phyloP scores from a whole-genome alignment of 345 rosid species.

The Hirschfeldia incana region DNA sequence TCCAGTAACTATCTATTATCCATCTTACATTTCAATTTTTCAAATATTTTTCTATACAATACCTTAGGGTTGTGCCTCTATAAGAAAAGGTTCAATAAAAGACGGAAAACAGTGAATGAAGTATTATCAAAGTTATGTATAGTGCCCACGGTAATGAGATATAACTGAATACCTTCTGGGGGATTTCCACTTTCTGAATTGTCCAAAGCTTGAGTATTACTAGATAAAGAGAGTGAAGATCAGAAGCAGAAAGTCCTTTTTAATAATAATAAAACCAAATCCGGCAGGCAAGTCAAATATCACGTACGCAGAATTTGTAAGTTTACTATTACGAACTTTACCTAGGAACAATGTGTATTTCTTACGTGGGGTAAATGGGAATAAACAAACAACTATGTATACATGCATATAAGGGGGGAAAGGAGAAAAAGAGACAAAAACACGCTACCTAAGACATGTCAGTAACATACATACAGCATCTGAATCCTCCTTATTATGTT shows the following conservation, averaged over 20 bases:
- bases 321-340: not conserved
- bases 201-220: conserved; percentile 54
- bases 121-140: not conserved
- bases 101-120: not conserved
- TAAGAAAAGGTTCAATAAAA: not conserved
- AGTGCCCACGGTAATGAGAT: conserved; percentile 21
- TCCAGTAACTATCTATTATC: not conserved
- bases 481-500: conserved; percentile 58
- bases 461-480: conserved; percentile 68
- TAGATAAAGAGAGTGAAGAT: conserved; percentile 34
- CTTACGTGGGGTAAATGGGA: conserved; percentile 5
- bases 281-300: not conserved
- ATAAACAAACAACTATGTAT: conserved; percentile 15
- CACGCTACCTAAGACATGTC: conserved; percentile 72
- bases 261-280: conserved; percentile 3
- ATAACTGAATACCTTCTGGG: conserved; percentile 44
- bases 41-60: not conserved
- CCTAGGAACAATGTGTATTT: not conserved
- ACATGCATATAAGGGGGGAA: not conserved
- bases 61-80: not conserved
- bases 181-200: conserved; percentile 38
- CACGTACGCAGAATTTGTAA: conserved; percentile 3
- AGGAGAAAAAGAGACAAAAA: conserved; percentile 18
- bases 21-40: not conserved
- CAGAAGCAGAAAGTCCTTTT: conserved; percentile 14